phyloP scores from a whole-genome alignment of 2,329 filamentous ascomycete genomes.

The Neurospora crassa region DNA sequence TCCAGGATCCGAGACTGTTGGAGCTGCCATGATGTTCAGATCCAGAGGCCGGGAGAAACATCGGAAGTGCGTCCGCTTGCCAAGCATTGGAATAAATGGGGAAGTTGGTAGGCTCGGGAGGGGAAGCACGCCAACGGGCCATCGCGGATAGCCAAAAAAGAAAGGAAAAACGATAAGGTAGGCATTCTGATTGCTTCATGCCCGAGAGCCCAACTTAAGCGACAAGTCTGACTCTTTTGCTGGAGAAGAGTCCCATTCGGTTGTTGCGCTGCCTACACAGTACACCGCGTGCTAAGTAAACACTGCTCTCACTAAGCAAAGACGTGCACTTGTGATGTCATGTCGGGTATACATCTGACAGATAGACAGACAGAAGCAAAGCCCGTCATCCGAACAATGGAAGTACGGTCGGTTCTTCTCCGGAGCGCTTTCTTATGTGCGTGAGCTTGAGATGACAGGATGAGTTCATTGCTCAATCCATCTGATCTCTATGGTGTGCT shows the following conservation, averaged over 20 bases:
- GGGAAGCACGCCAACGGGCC: background rate
- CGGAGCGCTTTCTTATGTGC: background rate
- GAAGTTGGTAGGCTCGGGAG: background rate
- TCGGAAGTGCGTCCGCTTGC: background rate
- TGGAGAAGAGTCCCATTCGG: background rate
- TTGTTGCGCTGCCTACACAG: background rate
- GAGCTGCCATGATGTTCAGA: background rate
- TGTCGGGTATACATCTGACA: background rate
- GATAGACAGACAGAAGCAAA: background rate
- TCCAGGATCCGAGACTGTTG: background rate
- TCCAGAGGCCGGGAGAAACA: background rate
- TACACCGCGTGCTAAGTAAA: background rate
- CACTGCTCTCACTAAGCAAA: background rate
- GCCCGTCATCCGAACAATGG: background rate
- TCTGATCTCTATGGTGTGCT: background rate
- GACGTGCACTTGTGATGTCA: background rate
- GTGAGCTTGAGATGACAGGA: background rate
- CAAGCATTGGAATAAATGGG: background rate
- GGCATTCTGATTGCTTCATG: background rate
- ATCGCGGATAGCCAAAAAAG: background rate
- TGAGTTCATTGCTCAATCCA: background rate
- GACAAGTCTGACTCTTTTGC: background rate
- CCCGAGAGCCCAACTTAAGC: background rate
- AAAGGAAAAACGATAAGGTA: background rate
- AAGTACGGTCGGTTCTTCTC: background rate